These are phyloP conservation scores for Macrolepiota fuliginosa DNA, from an alignment of 768 basidiomycete species.

Conservation along the genomic window DNA sequence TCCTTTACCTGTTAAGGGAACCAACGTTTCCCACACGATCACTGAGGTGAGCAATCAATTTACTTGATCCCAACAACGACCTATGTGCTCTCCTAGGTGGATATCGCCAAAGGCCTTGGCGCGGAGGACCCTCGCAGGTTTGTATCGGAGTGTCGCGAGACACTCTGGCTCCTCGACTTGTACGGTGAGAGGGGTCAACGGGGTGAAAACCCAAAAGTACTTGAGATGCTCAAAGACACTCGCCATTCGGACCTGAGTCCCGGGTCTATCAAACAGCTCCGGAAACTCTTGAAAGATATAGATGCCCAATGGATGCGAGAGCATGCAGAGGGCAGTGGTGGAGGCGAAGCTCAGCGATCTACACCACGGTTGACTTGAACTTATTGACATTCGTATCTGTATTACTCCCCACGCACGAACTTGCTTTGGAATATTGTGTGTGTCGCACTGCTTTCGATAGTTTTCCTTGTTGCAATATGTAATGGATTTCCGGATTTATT, in stretches of 20 bases:
- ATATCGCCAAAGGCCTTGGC: slow-evolving; percentile 52
- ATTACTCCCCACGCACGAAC: background rate
- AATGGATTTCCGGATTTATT: background rate
- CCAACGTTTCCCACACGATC: slow-evolving; percentile 28
- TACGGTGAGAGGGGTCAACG: slow-evolving; percentile 58
- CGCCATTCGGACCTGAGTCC: slow-evolving; percentile 35
- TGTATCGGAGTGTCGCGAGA: slow-evolving; percentile 48
- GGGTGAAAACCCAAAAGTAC: slow-evolving; percentile 45
- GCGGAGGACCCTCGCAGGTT: slow-evolving; percentile 39
- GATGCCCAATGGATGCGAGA: slow-evolving; percentile 43
- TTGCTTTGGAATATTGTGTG: background rate
- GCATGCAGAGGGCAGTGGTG: slow-evolving; percentile 16
- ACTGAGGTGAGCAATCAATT: slow-evolving; percentile 37
- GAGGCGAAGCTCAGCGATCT: slow-evolving; percentile 1
- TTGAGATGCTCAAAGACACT: slow-evolving; percentile 48
- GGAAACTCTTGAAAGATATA: slow-evolving; percentile 45
- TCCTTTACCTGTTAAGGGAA: slow-evolving; percentile 36
- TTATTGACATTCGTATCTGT: background rate
- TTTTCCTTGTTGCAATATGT: slow-evolving; percentile 1
- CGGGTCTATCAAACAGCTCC: slow-evolving; percentile 47
- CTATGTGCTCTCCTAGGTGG: slow-evolving; percentile 32
- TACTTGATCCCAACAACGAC: background rate
- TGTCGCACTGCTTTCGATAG: slow-evolving; percentile 11
- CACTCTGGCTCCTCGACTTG: slow-evolving; percentile 43
- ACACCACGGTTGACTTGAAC: slow-evolving; percentile 8